Base-by-base conservation (phyloP, 805 yeast genomes). In the Yarrowia divulgata region DNA sequence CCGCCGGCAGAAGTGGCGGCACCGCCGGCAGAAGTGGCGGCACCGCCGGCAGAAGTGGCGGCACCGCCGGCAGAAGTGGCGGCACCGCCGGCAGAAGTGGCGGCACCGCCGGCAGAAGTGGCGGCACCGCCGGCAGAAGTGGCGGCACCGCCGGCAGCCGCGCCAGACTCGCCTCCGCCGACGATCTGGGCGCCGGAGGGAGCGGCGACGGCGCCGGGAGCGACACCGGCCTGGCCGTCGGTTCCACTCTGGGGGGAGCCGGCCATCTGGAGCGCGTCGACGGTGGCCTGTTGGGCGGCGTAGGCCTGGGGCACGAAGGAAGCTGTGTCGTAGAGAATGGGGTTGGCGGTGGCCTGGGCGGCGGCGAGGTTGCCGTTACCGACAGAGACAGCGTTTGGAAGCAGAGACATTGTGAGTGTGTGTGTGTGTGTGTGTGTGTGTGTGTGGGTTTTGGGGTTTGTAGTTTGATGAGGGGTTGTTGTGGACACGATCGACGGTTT, bases 171-270 rank as follows among this genome's bases (percentile, higher is more conserved):
- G 4, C 40, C 57, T 18, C 57, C 57, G 42, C 58, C 45, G 35
- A 80, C 75, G 68, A 78, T 66, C 71, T 80, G 81, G 75, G 78
- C 74, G 71, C 79, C 76, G 67, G 75, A 70, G 68, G 75, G 77
- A 57, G 79, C 75, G 69, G 79, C 79, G 45, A 76, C 78, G 48
- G 73, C 74, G 63, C 75, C 72, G n/a, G 76, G 35, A 18, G 77
- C 69, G 29, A 52, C 40, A 19, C 70, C 70, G 13, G 54, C 50
- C 9, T 76, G 58, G 23, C 58, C 39, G 16, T 69, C 70, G 40
- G 60, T 29, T 37, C 71, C 66, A 16, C 69, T 50, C 63, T 23
- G 64, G 58, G 69, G 69, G 32, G 71, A 43, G 49, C 69, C 70
- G 50, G 70, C 45, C 32, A 60, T 70, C 34, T 50, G 66, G 39